phyloP scores from a whole-genome alignment of 2,329 filamentous ascomycete genomes.

The Ophiostoma sp. region DNA sequence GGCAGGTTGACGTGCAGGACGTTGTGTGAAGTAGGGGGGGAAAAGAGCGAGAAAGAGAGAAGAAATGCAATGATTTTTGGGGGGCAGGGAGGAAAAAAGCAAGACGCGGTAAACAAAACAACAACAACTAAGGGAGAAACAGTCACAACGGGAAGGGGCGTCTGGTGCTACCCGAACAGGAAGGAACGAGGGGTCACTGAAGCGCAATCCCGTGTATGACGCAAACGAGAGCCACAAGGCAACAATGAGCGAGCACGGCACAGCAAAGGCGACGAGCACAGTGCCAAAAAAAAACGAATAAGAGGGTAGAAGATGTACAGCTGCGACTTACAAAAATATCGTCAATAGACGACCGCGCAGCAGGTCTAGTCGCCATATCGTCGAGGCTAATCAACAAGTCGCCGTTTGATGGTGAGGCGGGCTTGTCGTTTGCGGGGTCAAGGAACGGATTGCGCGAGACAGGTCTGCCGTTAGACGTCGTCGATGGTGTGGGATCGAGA shows the following conservation, averaged over 20 bases:
- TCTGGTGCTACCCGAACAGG: background rate
- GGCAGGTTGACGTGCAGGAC: background rate
- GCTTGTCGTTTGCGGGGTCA: constrained; percentile 20
- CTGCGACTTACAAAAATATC: constrained; percentile 25
- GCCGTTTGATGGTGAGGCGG: background rate
- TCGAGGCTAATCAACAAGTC: constrained; percentile 22
- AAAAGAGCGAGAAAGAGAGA: background rate
- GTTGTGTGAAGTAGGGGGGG: constrained; percentile 26
- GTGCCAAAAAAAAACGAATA: background rate
- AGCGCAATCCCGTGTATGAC: constrained; percentile 7
- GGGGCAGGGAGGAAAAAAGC: constrained; percentile 32
- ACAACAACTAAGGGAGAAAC: background rate
- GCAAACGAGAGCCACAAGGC: constrained; percentile 4
- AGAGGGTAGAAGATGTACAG: background rate
- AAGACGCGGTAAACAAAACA: constrained; percentile 34
- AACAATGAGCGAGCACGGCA: background rate
- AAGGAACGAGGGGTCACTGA: constrained; percentile 18
- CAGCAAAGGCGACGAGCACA: background rate
- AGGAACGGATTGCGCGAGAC: constrained; percentile 28
- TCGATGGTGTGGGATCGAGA: constrained; percentile 15
- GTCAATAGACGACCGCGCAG: constrained; percentile 22
- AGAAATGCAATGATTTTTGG: background rate
- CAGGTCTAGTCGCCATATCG: constrained; percentile 16
- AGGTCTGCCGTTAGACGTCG: constrained; percentile 17
- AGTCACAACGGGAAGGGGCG: constrained; percentile 15